These are phyloP conservation scores for Zymoseptoria pseudotritici DNA, from an alignment of 2,329 filamentous ascomycete species.

Conservation along the genomic window DNA sequence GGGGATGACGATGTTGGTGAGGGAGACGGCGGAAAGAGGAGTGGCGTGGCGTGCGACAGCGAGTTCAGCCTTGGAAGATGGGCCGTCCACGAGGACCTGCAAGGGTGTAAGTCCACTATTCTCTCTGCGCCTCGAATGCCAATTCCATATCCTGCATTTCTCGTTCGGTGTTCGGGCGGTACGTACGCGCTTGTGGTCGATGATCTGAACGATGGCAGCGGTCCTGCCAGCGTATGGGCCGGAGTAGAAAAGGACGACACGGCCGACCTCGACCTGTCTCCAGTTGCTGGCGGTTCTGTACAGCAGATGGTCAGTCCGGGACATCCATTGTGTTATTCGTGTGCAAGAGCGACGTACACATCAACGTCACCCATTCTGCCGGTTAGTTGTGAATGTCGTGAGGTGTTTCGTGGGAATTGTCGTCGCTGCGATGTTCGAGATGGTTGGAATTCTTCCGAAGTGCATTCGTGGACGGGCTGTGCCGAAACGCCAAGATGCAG, in stretches of 20 bases:
- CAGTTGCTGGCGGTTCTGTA: slow-evolving; percentile 50
- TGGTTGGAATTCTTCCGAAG: neutral
- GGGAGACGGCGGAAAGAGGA: slow-evolving; percentile 72
- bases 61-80: slow-evolving; percentile 70
- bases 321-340: neutral
- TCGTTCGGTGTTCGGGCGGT: slow-evolving; percentile 11
- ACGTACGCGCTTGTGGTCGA: slow-evolving; percentile 99
- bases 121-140: slow-evolving; percentile 8
- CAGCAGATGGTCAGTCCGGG: neutral
- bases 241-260: slow-evolving; percentile 84
- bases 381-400: slow-evolving; percentile 13
- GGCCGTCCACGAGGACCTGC: slow-evolving; percentile 93
- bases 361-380: slow-evolving; percentile 27
- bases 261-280: slow-evolving; percentile 98
- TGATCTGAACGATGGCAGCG: slow-evolving; percentile 95
- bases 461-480: neutral
- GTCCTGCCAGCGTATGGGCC: slow-evolving; percentile 78
- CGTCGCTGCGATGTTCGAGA: neutral
- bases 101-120: slow-evolving; percentile 17
- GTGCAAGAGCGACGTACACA: slow-evolving; percentile 2
- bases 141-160: slow-evolving; percentile 2
- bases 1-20: slow-evolving; percentile 82
- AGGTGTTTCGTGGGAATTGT: slow-evolving; percentile 7
- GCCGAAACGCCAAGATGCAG: neutral
- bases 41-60: slow-evolving; percentile 81